Evolutionary conservation across 495 filamentous ascomycete genomes (phyloP), one percentile per base, ranked within the genome.

Genomic region (Aspergillus carlsbadensis): DNA sequence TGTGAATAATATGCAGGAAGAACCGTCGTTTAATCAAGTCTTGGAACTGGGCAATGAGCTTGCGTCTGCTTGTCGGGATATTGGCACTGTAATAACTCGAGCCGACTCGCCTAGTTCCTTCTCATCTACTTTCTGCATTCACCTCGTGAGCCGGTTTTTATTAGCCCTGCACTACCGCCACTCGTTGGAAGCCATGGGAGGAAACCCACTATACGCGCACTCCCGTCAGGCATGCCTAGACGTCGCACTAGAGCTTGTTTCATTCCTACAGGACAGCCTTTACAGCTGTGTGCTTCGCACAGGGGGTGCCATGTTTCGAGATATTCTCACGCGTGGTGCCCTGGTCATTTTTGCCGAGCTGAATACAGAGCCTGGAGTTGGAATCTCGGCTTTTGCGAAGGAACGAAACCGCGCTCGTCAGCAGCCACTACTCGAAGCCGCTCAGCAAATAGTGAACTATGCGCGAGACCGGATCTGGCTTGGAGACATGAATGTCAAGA

Each of bases 401-500:
- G 64, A 56, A 45, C 44, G 56, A 4, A 61, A 74, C 43, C 70
- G 69, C 22, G 66, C 67, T 7, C 63, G 62, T 0, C 59, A 62
- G 6, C 63, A 67, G 41, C 54, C 57, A 20, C 61, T 81, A 3
- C 70, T 73, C 5, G 53, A 70, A 42, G 61, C 68, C 39, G 59
- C 78, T n/a, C 63, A 54, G 6, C 61, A 69, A 20, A 53, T 77
- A 17, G 58, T 70, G 13, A 37, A 63, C 14, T 60, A 75, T 34
- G 68, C 74, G 0, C 36, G 61, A 22, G 72, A 77, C 35, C 65
- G 78, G 10, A 66, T 82, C 22, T 57, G 57, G 6, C 59, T 74
- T 41, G 78, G 78, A 6, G 80, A 83, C 47, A 81, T 76, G 1
- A 83, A 79, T 53, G 69, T 81, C 17, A 82, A 81, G 52, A 61